Evolutionary conservation across 2,329 filamentous ascomycete genomes (phyloP), one percentile per base, ranked within the genome.

Genomic region (Epicoccum sorghinum): DNA sequence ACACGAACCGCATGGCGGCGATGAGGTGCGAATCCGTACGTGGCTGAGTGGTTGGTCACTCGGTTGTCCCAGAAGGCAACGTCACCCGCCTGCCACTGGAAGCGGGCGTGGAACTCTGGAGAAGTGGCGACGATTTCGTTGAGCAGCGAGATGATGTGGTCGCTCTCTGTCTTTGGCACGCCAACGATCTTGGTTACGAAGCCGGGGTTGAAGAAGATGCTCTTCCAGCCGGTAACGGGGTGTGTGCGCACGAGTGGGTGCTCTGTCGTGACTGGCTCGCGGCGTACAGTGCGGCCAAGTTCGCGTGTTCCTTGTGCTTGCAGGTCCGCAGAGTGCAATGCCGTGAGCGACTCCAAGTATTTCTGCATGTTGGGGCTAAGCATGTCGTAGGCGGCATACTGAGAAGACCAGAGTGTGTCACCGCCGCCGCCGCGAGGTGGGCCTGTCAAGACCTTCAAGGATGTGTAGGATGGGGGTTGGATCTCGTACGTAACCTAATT

Each of bases 51-150:
- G 50, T 83, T 84, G 76, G 78, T 80, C 33, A 80, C 75, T 14
- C 86, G 77, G 59, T 89, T 89, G 66, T 89, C 86, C 86, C 87
- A 89, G 53, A 89, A 80, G 0, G 86, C 86, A 1, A 90, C 83
- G 52, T 88, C 87, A 37, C 83, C 81, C 58, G 84, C 81, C 38
- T 80, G 78, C 86, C 87, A 89, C 60, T 83, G 80, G 65, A 88
- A 85, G 14, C 88, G 81, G 5, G 84, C 87, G 63, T 91, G 88
- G 55, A 88, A 79, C 70, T 92, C 89, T 37, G 88, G 87, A 6
- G 80, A 84, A 1, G 82, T 82, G 3, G 80, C 72, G 6, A 86
- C 78, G 23, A 85, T 74, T 62, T 84, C 80, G 30, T 82, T 83
- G 30, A 86, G 74, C 41, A 80, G 78, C 3, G 69, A 65, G 55